Evolutionary conservation across 2,329 filamentous ascomycete species (phyloP).

Genomic region (Diaporthe batatas): DNA sequence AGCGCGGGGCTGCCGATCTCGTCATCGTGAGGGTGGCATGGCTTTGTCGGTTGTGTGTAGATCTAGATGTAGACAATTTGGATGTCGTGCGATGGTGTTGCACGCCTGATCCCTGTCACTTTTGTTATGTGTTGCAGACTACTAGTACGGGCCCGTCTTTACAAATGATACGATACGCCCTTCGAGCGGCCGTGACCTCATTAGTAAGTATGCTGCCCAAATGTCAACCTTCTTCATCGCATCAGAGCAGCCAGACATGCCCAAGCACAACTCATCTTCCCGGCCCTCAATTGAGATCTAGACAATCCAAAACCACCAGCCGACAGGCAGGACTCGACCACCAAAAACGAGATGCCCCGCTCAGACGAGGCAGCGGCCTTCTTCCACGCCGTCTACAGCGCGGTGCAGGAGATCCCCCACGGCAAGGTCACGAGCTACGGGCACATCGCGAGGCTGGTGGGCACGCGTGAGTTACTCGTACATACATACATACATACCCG

Average conservation of each 20-base stretch:
- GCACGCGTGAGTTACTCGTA: conserved; percentile 79
- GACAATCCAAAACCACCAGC: rapidly evolving
- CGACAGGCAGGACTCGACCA: rapidly evolving
- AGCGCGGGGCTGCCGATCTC: conserved; percentile 17
- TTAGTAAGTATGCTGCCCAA: too few species aligned
- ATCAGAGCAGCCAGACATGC: neutral
- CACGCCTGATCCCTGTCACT: neutral
- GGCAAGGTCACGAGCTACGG: conserved; percentile 92
- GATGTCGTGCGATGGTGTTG: neutral
- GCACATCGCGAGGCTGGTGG: conserved; percentile 80
- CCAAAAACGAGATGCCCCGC: conserved; percentile 68
- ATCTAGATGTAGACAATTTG: neutral
- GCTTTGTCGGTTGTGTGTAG: neutral
- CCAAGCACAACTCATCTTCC: neutral
- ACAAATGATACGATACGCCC: conserved; percentile 14
- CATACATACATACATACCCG: too few species aligned
- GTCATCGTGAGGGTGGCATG: neutral
- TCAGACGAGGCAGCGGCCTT: conserved; percentile 82
- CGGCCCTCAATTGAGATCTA: neutral
- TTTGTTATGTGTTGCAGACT: neutral
- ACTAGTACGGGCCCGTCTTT: neutral
- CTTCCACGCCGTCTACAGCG: conserved; percentile 82
- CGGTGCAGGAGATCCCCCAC: conserved; percentile 85
- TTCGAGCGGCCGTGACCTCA: conserved; percentile 20
- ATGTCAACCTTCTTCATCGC: conserved; percentile 7